Evolutionary conservation across 805 yeast species (phyloP).

Genomic region (Ogataea pignaliae): DNA sequence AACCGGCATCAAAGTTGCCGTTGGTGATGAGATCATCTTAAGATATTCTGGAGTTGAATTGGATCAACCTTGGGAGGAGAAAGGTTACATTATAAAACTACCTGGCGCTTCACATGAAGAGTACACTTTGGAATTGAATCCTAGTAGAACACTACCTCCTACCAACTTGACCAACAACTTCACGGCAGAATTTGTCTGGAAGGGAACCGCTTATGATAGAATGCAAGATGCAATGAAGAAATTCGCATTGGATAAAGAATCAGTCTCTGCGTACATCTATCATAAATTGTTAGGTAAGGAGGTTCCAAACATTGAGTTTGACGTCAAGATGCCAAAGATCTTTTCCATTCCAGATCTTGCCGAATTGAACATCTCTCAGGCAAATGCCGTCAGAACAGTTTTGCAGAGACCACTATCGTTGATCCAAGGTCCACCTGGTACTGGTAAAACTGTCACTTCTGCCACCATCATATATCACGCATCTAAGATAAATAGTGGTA

Average conservation of each 20-base stretch:
- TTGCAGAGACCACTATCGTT: slow-evolving; percentile 69
- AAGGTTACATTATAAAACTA: slow-evolving; percentile 65
- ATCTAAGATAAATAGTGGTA: slow-evolving; percentile 53
- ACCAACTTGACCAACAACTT: slow-evolving; percentile 59
- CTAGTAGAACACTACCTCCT: slow-evolving; percentile 46
- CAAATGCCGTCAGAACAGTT: slow-evolving; percentile 67
- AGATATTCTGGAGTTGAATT: slow-evolving; percentile 50
- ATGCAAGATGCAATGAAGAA: slow-evolving; percentile 73
- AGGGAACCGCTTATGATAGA: slow-evolving; percentile 74
- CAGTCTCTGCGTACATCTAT: slow-evolving; percentile 71
- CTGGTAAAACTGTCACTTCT: slow-evolving; percentile 93
- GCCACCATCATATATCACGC: slow-evolving; percentile 83
- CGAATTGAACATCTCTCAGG: slow-evolving; percentile 72
- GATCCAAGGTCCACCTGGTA: slow-evolving; percentile 96
- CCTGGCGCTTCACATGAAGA: slow-evolving; percentile 66
- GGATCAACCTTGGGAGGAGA: slow-evolving; percentile 64
- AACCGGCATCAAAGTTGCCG: slow-evolving; percentile 62
- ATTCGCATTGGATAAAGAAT: slow-evolving; percentile 66
- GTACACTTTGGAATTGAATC: slow-evolving; percentile 63
- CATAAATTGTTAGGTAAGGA: slow-evolving; percentile 80
- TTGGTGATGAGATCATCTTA: slow-evolving; percentile 79
- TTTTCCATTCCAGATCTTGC: slow-evolving; percentile 66
- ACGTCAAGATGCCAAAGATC: slow-evolving; percentile 53
- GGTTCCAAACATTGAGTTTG: slow-evolving; percentile 57
- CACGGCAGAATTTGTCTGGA: slow-evolving; percentile 87